phyloP scores from a whole-genome alignment of 768 basidiomycete species.

The Amanita molliuscula region DNA sequence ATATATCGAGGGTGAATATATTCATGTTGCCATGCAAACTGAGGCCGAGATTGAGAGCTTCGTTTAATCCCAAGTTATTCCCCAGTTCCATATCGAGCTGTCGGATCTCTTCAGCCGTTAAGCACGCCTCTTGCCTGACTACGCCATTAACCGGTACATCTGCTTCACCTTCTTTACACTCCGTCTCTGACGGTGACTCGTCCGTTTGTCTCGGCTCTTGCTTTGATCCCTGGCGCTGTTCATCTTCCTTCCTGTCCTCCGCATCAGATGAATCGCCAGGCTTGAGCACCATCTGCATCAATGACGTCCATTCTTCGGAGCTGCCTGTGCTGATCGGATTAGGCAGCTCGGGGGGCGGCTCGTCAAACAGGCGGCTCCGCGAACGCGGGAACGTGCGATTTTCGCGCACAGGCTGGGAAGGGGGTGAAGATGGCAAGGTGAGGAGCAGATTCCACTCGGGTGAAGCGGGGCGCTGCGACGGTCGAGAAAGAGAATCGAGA shows the following conservation, averaged over 20 bases:
- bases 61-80: conserved; percentile 26
- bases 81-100: conserved; percentile 24
- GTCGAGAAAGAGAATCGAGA: conserved; percentile 23
- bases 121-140: background rate
- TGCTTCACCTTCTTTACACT: conserved; percentile 3
- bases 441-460: conserved; percentile 32
- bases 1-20: conserved; percentile 27
- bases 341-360: conserved; percentile 21
- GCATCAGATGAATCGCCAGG: conserved; percentile 23
- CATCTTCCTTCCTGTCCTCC: conserved; percentile 13
- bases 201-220: background rate
- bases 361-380: conserved; percentile 1
- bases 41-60: conserved; percentile 29
- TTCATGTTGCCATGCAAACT: conserved; percentile 27
- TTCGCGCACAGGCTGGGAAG: conserved; percentile 9
- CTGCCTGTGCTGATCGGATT: conserved; percentile 16
- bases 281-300: conserved; percentile 4
- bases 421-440: conserved; percentile 13
- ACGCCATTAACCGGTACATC: background rate
- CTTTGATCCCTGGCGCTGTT: background rate
- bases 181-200: conserved; percentile 1
- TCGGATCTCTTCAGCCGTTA: conserved; percentile 25
- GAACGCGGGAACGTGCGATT: conserved; percentile 3
- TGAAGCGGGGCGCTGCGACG: conserved; percentile 23
- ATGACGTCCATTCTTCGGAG: conserved; percentile 2